phyloP scores from a whole-genome alignment of 257 asterid species.

The Penstemon davidsonii region DNA sequence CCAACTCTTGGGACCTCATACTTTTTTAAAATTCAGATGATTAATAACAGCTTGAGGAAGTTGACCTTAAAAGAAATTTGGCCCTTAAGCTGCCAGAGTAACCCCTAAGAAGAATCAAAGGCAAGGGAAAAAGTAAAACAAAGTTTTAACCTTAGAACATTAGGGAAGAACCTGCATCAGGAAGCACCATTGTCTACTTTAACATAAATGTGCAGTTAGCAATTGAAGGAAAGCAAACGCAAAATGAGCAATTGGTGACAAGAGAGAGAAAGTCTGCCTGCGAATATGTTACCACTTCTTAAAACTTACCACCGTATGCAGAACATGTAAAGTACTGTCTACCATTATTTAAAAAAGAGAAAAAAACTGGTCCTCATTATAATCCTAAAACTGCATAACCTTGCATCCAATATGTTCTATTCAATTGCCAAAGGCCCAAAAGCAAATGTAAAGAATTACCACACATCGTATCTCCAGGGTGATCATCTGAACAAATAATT shows the following conservation, averaged over 20 bases:
- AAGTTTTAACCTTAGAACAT: neutral
- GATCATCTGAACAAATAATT: too few relatives aligned
- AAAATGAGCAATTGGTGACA: neutral
- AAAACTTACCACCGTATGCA: too few relatives aligned
- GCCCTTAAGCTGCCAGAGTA: neutral
- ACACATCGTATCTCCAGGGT: too few relatives aligned
- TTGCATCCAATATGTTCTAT: too few relatives aligned
- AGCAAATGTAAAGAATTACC: too few relatives aligned
- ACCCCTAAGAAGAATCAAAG: neutral
- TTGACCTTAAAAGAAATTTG: neutral
- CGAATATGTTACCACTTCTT: neutral
- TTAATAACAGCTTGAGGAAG: constrained; percentile 1
- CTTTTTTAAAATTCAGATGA: neutral
- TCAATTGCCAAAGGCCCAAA: too few relatives aligned
- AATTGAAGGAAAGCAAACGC: neutral
- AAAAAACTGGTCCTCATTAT: too few relatives aligned
- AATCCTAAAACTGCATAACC: too few relatives aligned
- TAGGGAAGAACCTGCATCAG: neutral
- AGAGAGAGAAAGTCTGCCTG: neutral
- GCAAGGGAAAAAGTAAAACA: neutral
- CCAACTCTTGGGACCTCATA: neutral
- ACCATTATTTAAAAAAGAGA: too few relatives aligned
- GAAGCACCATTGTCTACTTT: neutral
- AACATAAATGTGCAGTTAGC: neutral
- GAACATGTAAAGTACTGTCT: too few relatives aligned